Evolutionary conservation across 352 stramenopile genomes (phyloP).

Genomic region (Blastocystis sp.): DNA sequence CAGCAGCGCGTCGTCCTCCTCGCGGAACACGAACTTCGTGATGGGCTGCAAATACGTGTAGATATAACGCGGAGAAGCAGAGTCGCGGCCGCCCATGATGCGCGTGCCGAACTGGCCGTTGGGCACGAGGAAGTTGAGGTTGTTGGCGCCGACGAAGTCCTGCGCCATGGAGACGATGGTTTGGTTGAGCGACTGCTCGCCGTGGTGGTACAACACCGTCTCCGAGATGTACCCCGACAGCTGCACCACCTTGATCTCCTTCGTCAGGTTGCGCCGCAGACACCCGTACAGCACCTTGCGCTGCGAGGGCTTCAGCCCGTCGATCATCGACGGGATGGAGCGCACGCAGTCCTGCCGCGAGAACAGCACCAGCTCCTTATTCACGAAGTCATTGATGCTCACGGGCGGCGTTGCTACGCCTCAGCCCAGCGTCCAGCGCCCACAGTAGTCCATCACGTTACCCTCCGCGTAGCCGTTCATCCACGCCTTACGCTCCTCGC

Average conservation of each 20-base stretch:
- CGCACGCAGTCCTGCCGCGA: constrained; percentile 93
- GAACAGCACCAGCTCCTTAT: constrained; percentile 97
- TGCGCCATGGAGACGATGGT: constrained; percentile 99
- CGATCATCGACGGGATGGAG: constrained; percentile 88
- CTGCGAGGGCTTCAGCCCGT: constrained; percentile 97
- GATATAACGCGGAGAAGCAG: constrained; percentile 91
- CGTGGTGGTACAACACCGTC: constrained; percentile 91
- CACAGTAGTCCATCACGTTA: constrained; percentile 84
- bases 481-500: constrained; percentile 92
- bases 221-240: constrained; percentile 82
- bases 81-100: constrained; percentile 94
- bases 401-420: constrained; percentile 79
- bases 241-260: constrained; percentile 98
- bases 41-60: constrained; percentile 93
- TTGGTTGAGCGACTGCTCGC: constrained; percentile 90
- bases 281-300: constrained; percentile 75
- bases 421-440: neutral
- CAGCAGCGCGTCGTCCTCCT: constrained; percentile 93
- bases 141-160: constrained; percentile 94
- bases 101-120: constrained; percentile 97
- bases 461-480: constrained; percentile 81
- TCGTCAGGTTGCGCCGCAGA: constrained; percentile 84
- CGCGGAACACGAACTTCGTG: constrained; percentile 91
- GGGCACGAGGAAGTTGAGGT: constrained; percentile 92
- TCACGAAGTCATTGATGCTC: constrained; percentile 90